phyloP scores from a whole-genome alignment of 2,329 filamentous ascomycete species.

The Apiospora aurea region DNA sequence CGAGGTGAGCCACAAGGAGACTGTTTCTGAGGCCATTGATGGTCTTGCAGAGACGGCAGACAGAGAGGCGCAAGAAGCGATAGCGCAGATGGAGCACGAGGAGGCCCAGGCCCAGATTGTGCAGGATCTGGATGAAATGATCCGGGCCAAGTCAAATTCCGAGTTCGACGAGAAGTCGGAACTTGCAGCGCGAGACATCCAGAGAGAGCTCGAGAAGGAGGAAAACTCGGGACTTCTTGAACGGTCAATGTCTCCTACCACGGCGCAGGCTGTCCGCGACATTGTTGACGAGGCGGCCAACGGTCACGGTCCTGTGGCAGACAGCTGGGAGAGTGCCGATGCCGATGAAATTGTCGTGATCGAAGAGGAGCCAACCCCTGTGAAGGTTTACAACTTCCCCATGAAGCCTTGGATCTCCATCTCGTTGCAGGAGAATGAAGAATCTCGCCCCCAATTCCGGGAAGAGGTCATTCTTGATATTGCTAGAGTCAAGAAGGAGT shows the following conservation, averaged over 20 bases:
- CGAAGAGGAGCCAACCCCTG: slow-evolving; percentile 70
- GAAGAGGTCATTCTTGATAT: slow-evolving; percentile 89
- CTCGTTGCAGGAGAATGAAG: slow-evolving; percentile 67
- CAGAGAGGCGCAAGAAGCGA: slow-evolving; percentile 67
- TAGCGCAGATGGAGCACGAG: slow-evolving; percentile 62
- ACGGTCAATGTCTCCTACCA: slow-evolving; percentile 55
- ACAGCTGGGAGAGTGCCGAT: slow-evolving; percentile 91
- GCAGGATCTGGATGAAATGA: slow-evolving; percentile 56
- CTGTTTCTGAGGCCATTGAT: slow-evolving; percentile 73
- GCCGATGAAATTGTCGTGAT: slow-evolving; percentile 70
- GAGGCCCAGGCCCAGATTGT: slow-evolving; percentile 56
- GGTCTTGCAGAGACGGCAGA: slow-evolving; percentile 65
- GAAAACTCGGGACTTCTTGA: slow-evolving; percentile 62
- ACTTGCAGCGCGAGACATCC: slow-evolving; percentile 54
- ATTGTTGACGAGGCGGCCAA: slow-evolving; percentile 65
- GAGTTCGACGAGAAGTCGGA: slow-evolving; percentile 61
- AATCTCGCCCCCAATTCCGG: slow-evolving; percentile 70
- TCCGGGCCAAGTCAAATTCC: slow-evolving; percentile 58
- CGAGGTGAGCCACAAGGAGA: slow-evolving; percentile 59
- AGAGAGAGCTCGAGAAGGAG: slow-evolving; percentile 62
- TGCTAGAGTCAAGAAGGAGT: slow-evolving; percentile 94
- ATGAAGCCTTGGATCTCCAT: slow-evolving; percentile 97
- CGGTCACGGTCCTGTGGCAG: slow-evolving; percentile 70
- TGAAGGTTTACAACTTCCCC: slow-evolving; percentile 93
- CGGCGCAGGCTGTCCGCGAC: slow-evolving; percentile 57